Evolutionary conservation across 305 asterid species (phyloP).

Genomic region (Fraxinus dipetala): DNA sequence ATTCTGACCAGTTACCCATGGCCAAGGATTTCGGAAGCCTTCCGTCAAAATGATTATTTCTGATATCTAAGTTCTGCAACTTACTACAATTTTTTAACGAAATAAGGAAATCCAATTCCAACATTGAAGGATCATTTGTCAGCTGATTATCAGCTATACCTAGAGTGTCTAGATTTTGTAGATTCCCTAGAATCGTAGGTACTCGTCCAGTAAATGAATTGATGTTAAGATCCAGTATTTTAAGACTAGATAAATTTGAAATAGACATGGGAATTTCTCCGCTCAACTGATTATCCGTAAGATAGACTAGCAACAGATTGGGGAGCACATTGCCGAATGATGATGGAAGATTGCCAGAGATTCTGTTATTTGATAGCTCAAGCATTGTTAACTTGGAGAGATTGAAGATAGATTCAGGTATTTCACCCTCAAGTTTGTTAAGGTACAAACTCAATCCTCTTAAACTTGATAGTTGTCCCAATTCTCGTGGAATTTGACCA

Average conservation of each 20-base stretch:
- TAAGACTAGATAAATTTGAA: neutral
- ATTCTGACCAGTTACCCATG: slow-evolving; percentile 9
- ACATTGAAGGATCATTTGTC: slow-evolving; percentile 14
- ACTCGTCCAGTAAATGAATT: slow-evolving; percentile 24
- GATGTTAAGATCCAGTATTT: neutral
- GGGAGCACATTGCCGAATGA: slow-evolving; percentile 22
- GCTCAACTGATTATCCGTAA: neutral
- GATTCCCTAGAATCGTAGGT: slow-evolving; percentile 21
- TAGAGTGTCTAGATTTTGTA: neutral
- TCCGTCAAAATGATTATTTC: neutral
- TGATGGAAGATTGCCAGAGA: slow-evolving; percentile 19
- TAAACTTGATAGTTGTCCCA: slow-evolving; percentile 13
- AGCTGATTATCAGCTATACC: neutral
- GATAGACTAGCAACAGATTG: neutral
- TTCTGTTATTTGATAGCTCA: neutral
- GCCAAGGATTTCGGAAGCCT: slow-evolving; percentile 26
- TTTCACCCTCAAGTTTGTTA: neutral
- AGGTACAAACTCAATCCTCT: neutral
- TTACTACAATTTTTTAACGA: slow-evolving; percentile 18
- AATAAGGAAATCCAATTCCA: slow-evolving; percentile 19
- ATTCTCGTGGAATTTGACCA: slow-evolving; percentile 18
- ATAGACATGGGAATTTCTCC: slow-evolving; percentile 25
- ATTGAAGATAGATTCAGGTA: slow-evolving; percentile 18
- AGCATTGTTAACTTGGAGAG: slow-evolving; percentile 9
- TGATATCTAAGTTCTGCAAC: neutral